These are phyloP conservation scores for Trypanosoma lewisi DNA, from an alignment of 208 protist genomes.

Conservation along the genomic window DNA sequence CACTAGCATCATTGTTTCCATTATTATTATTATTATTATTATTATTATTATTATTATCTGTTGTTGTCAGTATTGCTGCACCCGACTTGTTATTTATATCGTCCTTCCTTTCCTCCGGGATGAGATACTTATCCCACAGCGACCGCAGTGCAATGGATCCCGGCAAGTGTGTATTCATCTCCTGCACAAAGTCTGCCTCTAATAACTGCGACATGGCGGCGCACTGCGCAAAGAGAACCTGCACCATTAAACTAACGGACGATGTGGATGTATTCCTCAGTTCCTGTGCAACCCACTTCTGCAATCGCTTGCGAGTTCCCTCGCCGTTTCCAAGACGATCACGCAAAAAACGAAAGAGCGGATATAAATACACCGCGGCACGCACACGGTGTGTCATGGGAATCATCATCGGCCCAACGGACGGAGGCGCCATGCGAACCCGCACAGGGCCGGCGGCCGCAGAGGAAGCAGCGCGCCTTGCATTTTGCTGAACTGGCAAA, in stretches of 20 bases:
- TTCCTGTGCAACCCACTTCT: constrained; percentile 69
- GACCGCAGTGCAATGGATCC: constrained; percentile 32
- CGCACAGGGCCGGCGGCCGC: constrained; percentile 38
- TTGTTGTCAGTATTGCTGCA: no score
- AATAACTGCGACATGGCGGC: constrained; percentile 65
- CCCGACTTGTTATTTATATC: no score
- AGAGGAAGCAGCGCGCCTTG: constrained; percentile 2
- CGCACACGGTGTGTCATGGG: constrained; percentile 58
- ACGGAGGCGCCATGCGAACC: constrained; percentile 65
- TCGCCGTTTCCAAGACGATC: constrained; percentile 41
- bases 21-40: neutral
- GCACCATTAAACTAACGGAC: constrained; percentile 30
- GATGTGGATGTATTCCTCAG: constrained; percentile 18
- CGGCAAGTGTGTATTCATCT: constrained; percentile 6
- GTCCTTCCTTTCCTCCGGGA: constrained; percentile 17
- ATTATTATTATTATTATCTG: no score
- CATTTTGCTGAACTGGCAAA: constrained; percentile 45
- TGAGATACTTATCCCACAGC: constrained; percentile 44
- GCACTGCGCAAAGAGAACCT: constrained; percentile 71
- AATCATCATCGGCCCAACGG: constrained; percentile 35
- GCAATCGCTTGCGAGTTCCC: constrained; percentile 56
- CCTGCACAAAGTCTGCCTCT: constrained; percentile 38
- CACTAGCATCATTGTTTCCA: neutral
- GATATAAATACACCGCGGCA: constrained; percentile 59
- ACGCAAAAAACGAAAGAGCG: constrained; percentile 57